Base-by-base conservation (phyloP, 306 rosid species). In the Calophaca sinica region DNA sequence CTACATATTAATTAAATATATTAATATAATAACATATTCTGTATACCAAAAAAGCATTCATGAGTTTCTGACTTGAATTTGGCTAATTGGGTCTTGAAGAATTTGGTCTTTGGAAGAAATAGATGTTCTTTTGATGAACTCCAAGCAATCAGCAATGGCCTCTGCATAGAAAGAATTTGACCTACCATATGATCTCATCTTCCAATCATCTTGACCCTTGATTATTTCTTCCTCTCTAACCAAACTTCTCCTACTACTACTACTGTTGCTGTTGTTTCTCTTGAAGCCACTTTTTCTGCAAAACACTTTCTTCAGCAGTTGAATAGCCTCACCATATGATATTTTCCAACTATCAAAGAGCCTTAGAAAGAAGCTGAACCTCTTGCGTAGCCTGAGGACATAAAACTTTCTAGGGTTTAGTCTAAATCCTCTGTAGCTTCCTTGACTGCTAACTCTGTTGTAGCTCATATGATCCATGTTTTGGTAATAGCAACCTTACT, bases 111-210 rank as follows among this genome's bases (percentile, higher is more conserved):
- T 48, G 9, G 94, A 83, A 31, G 94, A 83, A 51, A 84, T 41
- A 3, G 97, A 93, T 7, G 97, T 84, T 65, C 93, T 33, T 74
- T 91, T 91, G 82, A 93, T 93, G 80, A 91, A 93, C 85, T 93
- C 97, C 85, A 93, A 88, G 87, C 98, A 93, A 50, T 93, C 98
- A 15, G 90, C 97, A 70, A 93, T 89, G 70, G 98, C 98, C 77
- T 93, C 98, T 0, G 96, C 90, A 70, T 91, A 89, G 82, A 93
- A 91, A 60, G 98, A 88, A 79, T 91, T 91, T 9, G 96, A 84
- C 75, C 93, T 85, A 5, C 72, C 88, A 62, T 69, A 84, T 9
- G 89, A 85, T 48, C 87, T 84, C 71, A 76, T 15, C 66, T 76
- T 82, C 44, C 75, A 72, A 72, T 79, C 81, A 67, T 14, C 62